These are phyloP conservation scores for Geopyxis carbonaria DNA, from an alignment of 495 filamentous ascomycete genomes.

Conservation along the genomic window DNA sequence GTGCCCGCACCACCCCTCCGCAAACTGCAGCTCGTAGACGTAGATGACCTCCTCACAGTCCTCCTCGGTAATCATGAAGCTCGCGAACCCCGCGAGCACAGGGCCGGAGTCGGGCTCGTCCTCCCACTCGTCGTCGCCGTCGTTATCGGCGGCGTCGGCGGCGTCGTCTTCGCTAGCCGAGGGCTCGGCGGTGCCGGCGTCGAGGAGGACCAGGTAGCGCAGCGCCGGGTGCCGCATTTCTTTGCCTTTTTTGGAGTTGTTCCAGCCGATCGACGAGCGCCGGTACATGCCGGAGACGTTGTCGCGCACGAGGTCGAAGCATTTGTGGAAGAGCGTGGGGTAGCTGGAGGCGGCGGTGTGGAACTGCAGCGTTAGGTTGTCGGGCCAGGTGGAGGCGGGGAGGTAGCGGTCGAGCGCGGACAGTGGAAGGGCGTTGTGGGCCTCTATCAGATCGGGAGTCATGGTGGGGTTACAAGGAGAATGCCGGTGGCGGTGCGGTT, in stretches of 20 bases:
- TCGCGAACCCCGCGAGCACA: constrained; percentile 37
- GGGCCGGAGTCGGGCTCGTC: constrained; percentile 5
- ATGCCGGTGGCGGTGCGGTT: no score
- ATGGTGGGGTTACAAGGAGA: no score
- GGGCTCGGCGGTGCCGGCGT: background rate
- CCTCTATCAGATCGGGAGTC: constrained; percentile 11
- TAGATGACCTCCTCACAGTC: constrained; percentile 43
- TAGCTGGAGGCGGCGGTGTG: constrained; percentile 32
- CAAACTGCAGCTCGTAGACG: constrained; percentile 20
- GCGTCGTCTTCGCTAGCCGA: background rate
- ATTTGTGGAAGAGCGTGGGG: constrained; percentile 31
- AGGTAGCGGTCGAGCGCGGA: constrained; percentile 9
- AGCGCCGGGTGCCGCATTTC: constrained; percentile 47
- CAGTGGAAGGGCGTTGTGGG: constrained; percentile 14
- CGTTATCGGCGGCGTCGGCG: background rate
- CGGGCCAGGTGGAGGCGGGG: background rate
- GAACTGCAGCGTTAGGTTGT: constrained; percentile 26
- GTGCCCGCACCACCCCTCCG: background rate
- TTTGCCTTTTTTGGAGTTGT: constrained; percentile 35
- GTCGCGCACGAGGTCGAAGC: constrained; percentile 39
- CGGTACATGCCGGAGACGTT: constrained; percentile 40
- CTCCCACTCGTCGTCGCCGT: constrained; percentile 1
- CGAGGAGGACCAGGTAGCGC: constrained; percentile 34
- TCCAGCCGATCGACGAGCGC: constrained; percentile 40
- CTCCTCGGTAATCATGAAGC: constrained; percentile 52